These are phyloP conservation scores for Camellia granthamiana DNA, from an alignment of 148 eudicot species.

Conservation along the genomic window DNA sequence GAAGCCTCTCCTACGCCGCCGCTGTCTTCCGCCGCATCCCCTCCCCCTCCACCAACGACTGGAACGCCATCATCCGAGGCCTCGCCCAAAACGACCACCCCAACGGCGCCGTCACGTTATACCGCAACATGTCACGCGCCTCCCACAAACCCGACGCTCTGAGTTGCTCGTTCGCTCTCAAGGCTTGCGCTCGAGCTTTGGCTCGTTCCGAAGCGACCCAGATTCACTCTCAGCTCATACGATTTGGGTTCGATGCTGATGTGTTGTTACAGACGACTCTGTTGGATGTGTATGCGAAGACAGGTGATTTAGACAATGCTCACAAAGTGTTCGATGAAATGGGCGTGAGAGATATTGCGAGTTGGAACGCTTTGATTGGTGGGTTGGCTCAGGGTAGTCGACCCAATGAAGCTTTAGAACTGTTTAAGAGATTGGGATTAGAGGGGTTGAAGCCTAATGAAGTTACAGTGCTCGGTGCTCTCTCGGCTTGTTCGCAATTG, in stretches of 20 bases:
- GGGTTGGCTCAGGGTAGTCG: constrained; percentile 73
- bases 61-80: constrained; percentile 76
- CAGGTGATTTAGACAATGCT: constrained; percentile 54
- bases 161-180: constrained; percentile 76
- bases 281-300: constrained; percentile 62
- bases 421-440: constrained; percentile 38
- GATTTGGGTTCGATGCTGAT: constrained; percentile 49
- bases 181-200: constrained; percentile 73
- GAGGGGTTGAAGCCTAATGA: constrained; percentile 51
- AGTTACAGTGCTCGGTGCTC: constrained; percentile 65
- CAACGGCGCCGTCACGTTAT: constrained; percentile 36
- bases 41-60: constrained; percentile 57
- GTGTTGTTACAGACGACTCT: constrained; percentile 59
- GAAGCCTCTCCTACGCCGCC: constrained; percentile 51
- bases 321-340: constrained; percentile 68
- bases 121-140: constrained; percentile 40
- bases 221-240: constrained; percentile 52
- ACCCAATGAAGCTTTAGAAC: constrained; percentile 49
- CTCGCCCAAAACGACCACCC: constrained; percentile 49
- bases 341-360: constrained; percentile 52
- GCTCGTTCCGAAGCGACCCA: constrained; percentile 40
- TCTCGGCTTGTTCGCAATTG: constrained; percentile 76
- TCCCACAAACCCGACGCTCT: constrained; percentile 62
- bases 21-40: constrained; percentile 39
- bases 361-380: constrained; percentile 75